Conservation (phyloP, 2,329 filamentous ascomycete genomes). For the Thielaviopsis musarum region DNA sequence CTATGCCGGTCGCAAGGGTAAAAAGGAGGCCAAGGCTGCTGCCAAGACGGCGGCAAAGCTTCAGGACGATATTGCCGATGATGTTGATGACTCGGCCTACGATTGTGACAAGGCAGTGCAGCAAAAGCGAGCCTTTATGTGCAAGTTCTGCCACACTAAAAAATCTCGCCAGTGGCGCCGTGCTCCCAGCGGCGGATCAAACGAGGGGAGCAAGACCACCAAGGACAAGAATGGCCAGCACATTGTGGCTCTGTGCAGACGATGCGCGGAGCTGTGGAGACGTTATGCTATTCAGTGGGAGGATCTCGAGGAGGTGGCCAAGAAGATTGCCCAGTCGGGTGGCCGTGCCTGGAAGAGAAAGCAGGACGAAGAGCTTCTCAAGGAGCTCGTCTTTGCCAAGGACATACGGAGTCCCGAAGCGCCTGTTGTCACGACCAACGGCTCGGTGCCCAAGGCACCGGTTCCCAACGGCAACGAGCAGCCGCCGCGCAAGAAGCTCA, state of each 20-base stretch:
- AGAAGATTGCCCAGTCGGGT: constrained; percentile 66
- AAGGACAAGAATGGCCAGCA: constrained; percentile 66
- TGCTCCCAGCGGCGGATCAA: constrained; percentile 54
- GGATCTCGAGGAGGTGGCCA: constrained; percentile 76
- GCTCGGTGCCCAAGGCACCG: constrained; percentile 12
- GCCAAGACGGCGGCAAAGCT: constrained; percentile 59
- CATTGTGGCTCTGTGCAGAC: constrained; percentile 69
- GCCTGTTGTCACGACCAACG: constrained; percentile 10
- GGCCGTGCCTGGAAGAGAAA: constrained; percentile 74
- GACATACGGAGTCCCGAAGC: constrained; percentile 22
- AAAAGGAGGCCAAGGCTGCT: constrained; percentile 65
- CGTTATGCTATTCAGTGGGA: constrained; percentile 95
- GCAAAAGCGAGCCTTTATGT: constrained; percentile 72
- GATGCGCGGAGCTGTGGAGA: constrained; percentile 86
- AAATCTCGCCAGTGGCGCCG: constrained; percentile 80
- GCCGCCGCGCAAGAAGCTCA: constrained; percentile 49
- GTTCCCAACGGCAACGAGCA: constrained; percentile 21
- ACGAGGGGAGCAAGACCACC: constrained; percentile 41
- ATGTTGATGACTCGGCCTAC: constrained; percentile 88
- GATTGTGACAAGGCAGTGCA: constrained; percentile 69
- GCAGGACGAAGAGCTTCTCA: constrained; percentile 78
- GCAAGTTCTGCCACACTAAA: constrained; percentile 78
- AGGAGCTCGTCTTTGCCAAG: constrained; percentile 50
- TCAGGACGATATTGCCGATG: constrained; percentile 82
- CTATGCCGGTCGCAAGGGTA: constrained; percentile 73